These are phyloP conservation scores for Parasitella parasitica DNA, from an alignment of 371 early-diverging fungal genomes.

Conservation along the genomic window DNA sequence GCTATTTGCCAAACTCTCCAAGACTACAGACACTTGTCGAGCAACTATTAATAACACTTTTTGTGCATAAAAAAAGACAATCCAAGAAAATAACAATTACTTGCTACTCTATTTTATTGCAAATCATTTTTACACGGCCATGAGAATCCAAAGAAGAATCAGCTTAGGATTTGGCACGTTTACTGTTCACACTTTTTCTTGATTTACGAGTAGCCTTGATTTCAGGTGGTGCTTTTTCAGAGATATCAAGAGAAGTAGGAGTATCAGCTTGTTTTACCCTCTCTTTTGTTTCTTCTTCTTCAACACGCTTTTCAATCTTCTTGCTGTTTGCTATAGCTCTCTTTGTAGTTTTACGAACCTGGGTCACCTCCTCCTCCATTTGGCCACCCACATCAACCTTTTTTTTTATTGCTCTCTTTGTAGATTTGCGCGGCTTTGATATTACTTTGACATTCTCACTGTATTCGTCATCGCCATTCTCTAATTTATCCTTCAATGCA, in stretches of 20 bases:
- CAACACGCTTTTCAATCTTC: not conserved
- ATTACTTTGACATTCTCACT: not conserved
- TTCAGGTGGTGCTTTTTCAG: not conserved
- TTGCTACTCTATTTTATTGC: too few species aligned
- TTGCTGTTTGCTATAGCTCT: not conserved
- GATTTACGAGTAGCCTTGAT: not conserved
- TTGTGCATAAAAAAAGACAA: too few species aligned
- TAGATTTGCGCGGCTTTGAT: not conserved
- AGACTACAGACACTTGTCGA: too few species aligned
- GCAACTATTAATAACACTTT: too few species aligned
- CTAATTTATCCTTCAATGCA: not conserved
- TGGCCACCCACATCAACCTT: not conserved
- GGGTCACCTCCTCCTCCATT: not conserved
- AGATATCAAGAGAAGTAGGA: not conserved
- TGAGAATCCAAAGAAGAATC: too few species aligned
- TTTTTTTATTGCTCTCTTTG: not conserved
- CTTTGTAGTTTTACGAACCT: not conserved
- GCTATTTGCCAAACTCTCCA: too few species aligned
- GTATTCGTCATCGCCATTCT: not conserved
- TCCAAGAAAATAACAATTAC: too few species aligned
- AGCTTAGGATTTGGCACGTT: not conserved
- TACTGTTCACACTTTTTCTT: not conserved
- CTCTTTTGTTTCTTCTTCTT: not conserved
- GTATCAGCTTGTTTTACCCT: not conserved
- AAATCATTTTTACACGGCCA: too few species aligned